Percentiles rank a stretch among this genome's conserved stretches.
Evolutionary conservation across 108 stramenopile genomes (phyloP).

Genomic region (Phaeodactylum tricornutum): DNA sequence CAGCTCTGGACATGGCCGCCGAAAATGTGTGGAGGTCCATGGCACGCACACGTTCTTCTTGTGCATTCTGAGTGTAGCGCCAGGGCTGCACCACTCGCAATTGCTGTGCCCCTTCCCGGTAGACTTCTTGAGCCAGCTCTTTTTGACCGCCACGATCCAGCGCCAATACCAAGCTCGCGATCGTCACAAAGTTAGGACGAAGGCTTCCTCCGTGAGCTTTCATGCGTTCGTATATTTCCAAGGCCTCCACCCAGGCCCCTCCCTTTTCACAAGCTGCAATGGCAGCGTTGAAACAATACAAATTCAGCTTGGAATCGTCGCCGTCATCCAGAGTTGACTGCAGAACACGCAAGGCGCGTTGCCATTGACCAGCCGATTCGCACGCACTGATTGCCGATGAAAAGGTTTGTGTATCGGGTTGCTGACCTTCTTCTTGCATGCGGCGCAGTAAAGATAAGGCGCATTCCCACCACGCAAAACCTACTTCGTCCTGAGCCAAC

Average conservation of each 20-base stretch:
- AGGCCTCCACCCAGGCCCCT: conserved; percentile 69
- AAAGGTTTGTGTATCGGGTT: conserved; percentile 44
- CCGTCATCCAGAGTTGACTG: conserved; percentile 29
- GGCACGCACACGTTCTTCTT: conserved; percentile 11
- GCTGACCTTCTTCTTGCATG: conserved; percentile 56
- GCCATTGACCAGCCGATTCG: conserved; percentile 74
- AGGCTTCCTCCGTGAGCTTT: conserved; percentile 12
- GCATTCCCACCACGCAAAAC: conserved; percentile 64
- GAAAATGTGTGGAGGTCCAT: conserved; percentile 61
- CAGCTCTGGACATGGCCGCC: conserved; percentile 51
- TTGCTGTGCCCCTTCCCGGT: conserved; percentile 37
- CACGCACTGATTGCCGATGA: conserved; percentile 61
- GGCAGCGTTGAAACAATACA: conserved; percentile 69
- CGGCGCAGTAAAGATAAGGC: conserved; percentile 49
- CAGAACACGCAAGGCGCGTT: conserved; percentile 59
- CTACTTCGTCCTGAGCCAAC: too few species aligned
- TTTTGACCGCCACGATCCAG: conserved; percentile 53
- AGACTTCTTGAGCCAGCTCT: conserved; percentile 50
- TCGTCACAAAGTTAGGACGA: conserved; percentile 49
- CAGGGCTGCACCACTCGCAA: conserved; percentile 36
- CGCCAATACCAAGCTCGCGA: conserved; percentile 53
- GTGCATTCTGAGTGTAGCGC: conserved; percentile 8
- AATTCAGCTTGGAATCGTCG: conserved; percentile 21
- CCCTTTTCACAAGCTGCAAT: conserved; percentile 70
- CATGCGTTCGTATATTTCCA: conserved; percentile 58